Evolutionary conservation across 352 stramenopile genomes (phyloP), one percentile per base, ranked within the genome.

Genomic region (Phytophthora ramorum): DNA sequence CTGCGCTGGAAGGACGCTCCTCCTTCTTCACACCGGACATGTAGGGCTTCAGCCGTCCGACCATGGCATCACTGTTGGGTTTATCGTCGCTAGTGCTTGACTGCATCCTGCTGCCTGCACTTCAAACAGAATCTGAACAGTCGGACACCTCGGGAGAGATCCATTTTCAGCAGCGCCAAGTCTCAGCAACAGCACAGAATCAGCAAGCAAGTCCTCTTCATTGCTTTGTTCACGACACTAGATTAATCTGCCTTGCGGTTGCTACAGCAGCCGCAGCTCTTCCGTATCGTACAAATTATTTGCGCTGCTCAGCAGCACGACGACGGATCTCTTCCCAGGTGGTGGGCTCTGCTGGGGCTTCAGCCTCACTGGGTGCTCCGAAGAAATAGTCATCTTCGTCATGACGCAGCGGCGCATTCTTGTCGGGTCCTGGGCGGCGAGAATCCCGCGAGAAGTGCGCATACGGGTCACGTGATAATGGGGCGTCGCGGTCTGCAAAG

Each of bases 291-390:
- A 26, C 10, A 28, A 16, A 41, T 87, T 58, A 92, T 63, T 90
- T 89, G 45, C 72, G 63, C 17, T 78, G 68, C 13, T 78, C 59
- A 28, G 79, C 73, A 46, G 79, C 79, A 10, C 80, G 86, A 47
- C 79, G 77, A 35, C 86, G 84, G 24, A 95, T 85, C 26, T 95
- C 84, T 40, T 95, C 84, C 86, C 86, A 95, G 7, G 84, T 90
- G 12, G 82, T 92, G 7, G 75, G 71, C 35, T 89, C 83, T 19
- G 37, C 51, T 2, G 53, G 47, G 14, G 50, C 34, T 8, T 85
- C 69, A 12, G 43, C 10, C 2, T 79, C 54, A 17, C 56, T 73
- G 17, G 64, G 50, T 8, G 51, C 51, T 4, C 63, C 76, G 28
- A 85, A 83, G 58, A 81, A 87, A 55, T 88, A 85, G 16, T 83